Conservation (phyloP, 305 asterid species). For the Striga hermonthica region DNA sequence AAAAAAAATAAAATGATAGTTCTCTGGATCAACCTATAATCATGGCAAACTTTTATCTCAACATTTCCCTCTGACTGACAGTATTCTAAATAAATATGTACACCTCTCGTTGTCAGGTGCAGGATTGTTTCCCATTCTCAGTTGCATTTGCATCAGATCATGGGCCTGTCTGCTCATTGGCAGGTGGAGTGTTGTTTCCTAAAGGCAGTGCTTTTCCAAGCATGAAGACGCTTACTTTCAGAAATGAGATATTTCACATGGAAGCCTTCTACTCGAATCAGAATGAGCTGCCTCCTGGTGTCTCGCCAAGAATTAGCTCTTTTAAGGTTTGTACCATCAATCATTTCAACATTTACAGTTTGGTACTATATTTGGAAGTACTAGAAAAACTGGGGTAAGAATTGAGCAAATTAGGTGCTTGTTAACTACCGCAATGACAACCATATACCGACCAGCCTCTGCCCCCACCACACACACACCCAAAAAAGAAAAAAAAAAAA, state of each 20-base stretch:
- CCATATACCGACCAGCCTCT: no score
- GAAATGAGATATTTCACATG: constrained; percentile 59
- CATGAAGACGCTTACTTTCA: constrained; percentile 70
- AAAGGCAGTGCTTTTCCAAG: constrained; percentile 79
- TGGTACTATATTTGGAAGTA: not conserved
- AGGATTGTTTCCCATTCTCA: constrained; percentile 62
- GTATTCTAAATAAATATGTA: not conserved
- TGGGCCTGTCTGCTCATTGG: constrained; percentile 50
- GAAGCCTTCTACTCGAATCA: constrained; percentile 65
- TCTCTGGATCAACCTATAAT: constrained; percentile 5
- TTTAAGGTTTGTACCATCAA: constrained; percentile 46
- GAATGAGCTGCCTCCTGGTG: constrained; percentile 75
- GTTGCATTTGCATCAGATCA: constrained; percentile 61
- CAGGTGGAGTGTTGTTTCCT: constrained; percentile 68
- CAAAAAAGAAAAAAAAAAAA: no score
- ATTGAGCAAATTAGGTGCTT: not conserved
- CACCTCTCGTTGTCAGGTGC: constrained; percentile 43
- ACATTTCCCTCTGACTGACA: not conserved
- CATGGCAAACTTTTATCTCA: not conserved
- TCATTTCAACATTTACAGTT: not conserved
- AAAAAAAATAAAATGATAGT: not conserved
- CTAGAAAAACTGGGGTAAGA: no score
- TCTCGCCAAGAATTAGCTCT: constrained; percentile 59
- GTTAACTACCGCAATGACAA: no score
- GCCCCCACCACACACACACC: no score